Evolutionary conservation across 2,329 filamentous ascomycete species (phyloP), one percentile per base, ranked within the genome.

Genomic region (Sarocladium oryzae): DNA sequence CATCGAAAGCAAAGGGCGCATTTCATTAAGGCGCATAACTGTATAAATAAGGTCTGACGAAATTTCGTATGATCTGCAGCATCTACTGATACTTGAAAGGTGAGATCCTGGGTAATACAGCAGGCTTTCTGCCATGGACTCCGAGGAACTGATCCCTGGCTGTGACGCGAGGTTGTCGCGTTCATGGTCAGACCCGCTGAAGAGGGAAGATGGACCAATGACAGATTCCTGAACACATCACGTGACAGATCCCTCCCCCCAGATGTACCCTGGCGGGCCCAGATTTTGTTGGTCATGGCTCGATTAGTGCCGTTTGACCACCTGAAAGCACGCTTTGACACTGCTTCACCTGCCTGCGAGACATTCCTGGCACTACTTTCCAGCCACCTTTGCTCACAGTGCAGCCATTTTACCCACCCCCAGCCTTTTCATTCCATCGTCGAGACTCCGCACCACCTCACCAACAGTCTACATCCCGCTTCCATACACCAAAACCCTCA

Each of bases 381-480:
- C 43, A 30, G 43, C 28, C 43, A 43, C 43, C 43, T 48, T 23
- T 32, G 24, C 28, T 48, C 28, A 20, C 43, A 16, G 10, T 16
- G 43, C 6, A n/a, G 16, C 21, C n/a, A 6, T 23, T 33, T 48
- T 48, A 48, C 43, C 43, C 43, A 48, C 43, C 28, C 43, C 43
- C 43, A 48, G 43, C 43, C 43, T 48, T 48, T 48, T 16, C 43
- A 48, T 48, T 48, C 43, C 43, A 48, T 48, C 43, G 43, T 48
- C 43, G 16, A 40, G 43, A 48, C 43, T 33, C 43, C 24, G 26
- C 43, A 48, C 43, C 43, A 45, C 40, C 40, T 45, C 24, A 20
- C 40, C 43, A 48, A 33, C 43, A 24, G 33, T 48, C 43, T 48
- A 32, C 43, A 33, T 32, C 21, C 43, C 24, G 43, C 24, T 33